These are phyloP conservation scores for Rubroshorea leprosula DNA, from an alignment of 345 rosid genomes.

Conservation along the genomic window DNA sequence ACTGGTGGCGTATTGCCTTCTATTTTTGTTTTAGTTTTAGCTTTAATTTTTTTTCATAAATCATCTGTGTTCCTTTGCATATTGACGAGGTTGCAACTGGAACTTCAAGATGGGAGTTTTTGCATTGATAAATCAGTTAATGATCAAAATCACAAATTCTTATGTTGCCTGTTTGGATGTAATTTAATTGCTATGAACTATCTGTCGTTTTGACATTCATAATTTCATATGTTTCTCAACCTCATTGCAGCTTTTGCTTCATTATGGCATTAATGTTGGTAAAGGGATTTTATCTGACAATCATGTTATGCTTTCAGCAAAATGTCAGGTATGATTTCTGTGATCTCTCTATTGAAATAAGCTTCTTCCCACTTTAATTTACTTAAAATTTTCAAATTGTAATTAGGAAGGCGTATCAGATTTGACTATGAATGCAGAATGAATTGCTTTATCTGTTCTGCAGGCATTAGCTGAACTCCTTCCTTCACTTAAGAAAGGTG, in stretches of 20 bases:
- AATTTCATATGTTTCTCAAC: neutral
- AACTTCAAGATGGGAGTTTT: neutral
- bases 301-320: constrained; percentile 88
- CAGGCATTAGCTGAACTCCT: constrained; percentile 85
- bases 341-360: neutral
- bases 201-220: neutral
- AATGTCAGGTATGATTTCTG: constrained; percentile 57
- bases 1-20: neutral
- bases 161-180: constrained; percentile 3
- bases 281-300: constrained; percentile 74
- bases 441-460: neutral
- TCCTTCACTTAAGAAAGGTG: constrained; percentile 54
- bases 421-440: neutral
- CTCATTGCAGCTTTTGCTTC: constrained; percentile 57
- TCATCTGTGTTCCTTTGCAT: neutral
- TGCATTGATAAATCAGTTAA: neutral
- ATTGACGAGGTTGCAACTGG: neutral
- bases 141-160: neutral
- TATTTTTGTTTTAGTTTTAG: neutral
- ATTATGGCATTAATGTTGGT: constrained; percentile 43
- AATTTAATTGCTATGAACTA: neutral
- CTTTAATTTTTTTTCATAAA: too few relatives aligned
- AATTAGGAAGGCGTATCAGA: neutral
- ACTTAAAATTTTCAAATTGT: neutral
- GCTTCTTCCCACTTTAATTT: neutral